Evolutionary conservation across 139 green algal genomes (phyloP), one percentile per base, ranked within the genome.

Genomic region (Asterochloris erici): DNA sequence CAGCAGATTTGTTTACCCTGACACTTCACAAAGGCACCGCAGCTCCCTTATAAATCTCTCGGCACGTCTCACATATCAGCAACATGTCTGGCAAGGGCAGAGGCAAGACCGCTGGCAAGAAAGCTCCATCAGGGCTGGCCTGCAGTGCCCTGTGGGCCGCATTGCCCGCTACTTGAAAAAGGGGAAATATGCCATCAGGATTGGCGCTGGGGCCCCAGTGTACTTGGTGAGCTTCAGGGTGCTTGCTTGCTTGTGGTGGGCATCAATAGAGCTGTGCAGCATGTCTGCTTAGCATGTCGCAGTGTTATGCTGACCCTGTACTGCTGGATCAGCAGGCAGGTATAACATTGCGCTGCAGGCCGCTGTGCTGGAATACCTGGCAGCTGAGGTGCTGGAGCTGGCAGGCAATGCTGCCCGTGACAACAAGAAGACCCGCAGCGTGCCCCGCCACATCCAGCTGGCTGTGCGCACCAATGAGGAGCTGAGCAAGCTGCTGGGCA

Each of bases 391-490:
- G n/a, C 88, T 94, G 28, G 91, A 94, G 86, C 86, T 95, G 73
- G 90, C 91, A 24, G 90, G 91, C 79, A 95, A 95, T 81, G 90
- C 91, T 62, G 88, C 90, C 66, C 86, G 92, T 28, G 91, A 96
- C 89, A 96, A 95, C 91, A 96, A 96, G 86, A 95, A 95, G 89
- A 90, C 90, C 9, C 89, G 93, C 84, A 96, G 95, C 84, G 84
- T 93, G 1, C 93, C 92, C n/a, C 87, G 94, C 77, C 94, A 98
- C 88, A 96, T 98, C 85, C 94, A 98, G 90, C 89, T 98, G 75
- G 94, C 95, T 54, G 93, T 98, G 80, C 87, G 94, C 77, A 98
- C 98, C 87, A 95, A 98, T 75, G 95, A 98, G 92, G 95, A 98
- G 91, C 91, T 98, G 81, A 88, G 81, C 90, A 98, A 98, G 92